Evolutionary conservation across 1,284 basidiomycete genomes (phyloP).

Genomic region (Cutaneotrichosporon sp.): DNA sequence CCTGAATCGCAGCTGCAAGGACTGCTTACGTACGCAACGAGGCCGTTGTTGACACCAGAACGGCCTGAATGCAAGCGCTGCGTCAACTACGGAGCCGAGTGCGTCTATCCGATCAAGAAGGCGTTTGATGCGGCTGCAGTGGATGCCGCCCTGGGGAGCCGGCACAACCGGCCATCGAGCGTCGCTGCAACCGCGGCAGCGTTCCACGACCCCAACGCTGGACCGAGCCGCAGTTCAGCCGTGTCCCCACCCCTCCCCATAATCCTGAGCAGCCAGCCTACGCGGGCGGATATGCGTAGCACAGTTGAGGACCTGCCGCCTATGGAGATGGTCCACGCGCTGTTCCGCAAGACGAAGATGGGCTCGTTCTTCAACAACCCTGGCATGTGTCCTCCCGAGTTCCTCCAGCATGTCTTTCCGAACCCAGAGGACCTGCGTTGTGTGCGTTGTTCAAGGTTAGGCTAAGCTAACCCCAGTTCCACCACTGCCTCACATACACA

Average conservation of each 20-base stretch:
- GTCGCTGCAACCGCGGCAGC: conserved; percentile 21
- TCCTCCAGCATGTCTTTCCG: conserved; percentile 36
- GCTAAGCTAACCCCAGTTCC: conserved; percentile 32
- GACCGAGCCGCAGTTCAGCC: background rate
- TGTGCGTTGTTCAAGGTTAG: conserved; percentile 29
- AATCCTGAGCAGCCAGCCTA: conserved; percentile 6
- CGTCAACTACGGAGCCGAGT: conserved; percentile 34
- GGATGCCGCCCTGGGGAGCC: conserved; percentile 28
- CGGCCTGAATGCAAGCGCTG: conserved; percentile 20
- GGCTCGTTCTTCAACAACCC: conserved; percentile 42
- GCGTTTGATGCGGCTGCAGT: conserved; percentile 34
- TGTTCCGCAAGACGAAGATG: conserved; percentile 44
- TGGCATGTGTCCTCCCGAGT: conserved; percentile 40
- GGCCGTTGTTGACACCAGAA: conserved; percentile 9
- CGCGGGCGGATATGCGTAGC: conserved; percentile 12
- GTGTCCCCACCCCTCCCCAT: conserved; percentile 12
- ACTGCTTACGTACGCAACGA: background rate
- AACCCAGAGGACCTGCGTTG: conserved; percentile 39
- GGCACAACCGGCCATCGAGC: conserved; percentile 30
- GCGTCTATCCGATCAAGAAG: conserved; percentile 43
- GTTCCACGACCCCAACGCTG: conserved; percentile 8
- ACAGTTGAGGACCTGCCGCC: conserved; percentile 26
- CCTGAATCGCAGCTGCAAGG: no score
- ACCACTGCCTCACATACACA: conserved; percentile 46
- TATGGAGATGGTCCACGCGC: conserved; percentile 39